Conservation (phyloP, 345 rosid species). For the Dipteronia sinensis region DNA sequence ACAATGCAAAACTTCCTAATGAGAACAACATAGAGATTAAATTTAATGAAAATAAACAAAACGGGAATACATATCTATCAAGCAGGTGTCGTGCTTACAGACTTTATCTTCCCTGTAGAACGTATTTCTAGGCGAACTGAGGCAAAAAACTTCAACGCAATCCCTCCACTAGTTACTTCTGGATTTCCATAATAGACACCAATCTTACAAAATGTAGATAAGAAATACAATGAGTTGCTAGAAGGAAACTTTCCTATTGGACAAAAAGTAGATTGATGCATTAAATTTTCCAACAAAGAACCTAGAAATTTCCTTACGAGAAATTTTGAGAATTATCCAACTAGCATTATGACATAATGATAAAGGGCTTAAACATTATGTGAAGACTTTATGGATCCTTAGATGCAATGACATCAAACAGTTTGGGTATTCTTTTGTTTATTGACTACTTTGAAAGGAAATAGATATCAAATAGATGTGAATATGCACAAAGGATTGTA, state of each 20-base stretch:
- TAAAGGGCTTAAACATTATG: background rate
- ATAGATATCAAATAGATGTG: background rate
- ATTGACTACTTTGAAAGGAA: background rate
- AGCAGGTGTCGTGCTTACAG: constrained; percentile 56
- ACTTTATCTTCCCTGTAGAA: constrained; percentile 91
- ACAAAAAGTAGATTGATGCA: constrained; percentile 12
- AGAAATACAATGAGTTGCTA: constrained; percentile 19
- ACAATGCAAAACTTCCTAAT: constrained; percentile 7
- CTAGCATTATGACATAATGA: background rate
- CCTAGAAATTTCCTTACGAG: background rate
- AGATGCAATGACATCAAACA: background rate
- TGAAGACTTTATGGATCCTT: background rate
- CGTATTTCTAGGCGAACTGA: constrained; percentile 96
- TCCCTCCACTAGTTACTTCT: constrained; percentile 97
- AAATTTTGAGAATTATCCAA: background rate
- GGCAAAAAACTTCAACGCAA: constrained; percentile 91
- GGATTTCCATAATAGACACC: constrained; percentile 99
- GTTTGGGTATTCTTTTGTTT: background rate
- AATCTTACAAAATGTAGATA: constrained; percentile 52
- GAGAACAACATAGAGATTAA: constrained; percentile 8
- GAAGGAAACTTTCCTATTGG: background rate
- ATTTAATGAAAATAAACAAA: constrained; percentile 20
- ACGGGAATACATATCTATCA: background rate
- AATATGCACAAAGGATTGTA: background rate
- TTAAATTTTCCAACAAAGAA: background rate